Evolutionary conservation across 73 alveolate species (phyloP).

Genomic region (Tetrahymena thermophila): DNA sequence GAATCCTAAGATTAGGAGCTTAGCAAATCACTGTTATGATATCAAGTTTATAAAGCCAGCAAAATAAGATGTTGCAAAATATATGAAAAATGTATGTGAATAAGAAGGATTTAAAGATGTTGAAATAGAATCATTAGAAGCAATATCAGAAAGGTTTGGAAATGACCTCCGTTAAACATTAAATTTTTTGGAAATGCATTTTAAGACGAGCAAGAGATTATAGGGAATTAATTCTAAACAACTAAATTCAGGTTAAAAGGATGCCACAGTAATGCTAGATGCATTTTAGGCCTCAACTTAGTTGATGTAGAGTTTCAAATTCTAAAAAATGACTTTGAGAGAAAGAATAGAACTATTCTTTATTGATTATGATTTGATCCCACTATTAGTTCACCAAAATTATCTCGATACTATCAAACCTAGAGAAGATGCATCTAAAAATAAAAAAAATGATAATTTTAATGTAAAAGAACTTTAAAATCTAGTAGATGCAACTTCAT

Average conservation of each 20-base stretch:
- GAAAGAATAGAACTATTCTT: conserved; percentile 84
- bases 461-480: not conserved
- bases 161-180: conserved; percentile 85
- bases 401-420: conserved; percentile 53
- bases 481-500: not conserved
- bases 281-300: conserved; percentile 90
- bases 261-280: conserved; percentile 75
- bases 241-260: conserved; percentile 56
- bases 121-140: conserved; percentile 66
- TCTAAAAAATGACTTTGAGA: conserved; percentile 48
- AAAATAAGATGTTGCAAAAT: conserved; percentile 51
- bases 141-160: conserved; percentile 79
- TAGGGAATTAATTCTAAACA: conserved; percentile 26
- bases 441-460: not conserved
- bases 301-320: conserved; percentile 65
- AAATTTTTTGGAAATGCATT: conserved; percentile 84
- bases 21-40: conserved; percentile 91
- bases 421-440: not conserved
- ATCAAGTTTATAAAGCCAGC: conserved; percentile 89
- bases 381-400: conserved; percentile 88
- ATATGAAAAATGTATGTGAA: conserved; percentile 77
- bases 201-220: conserved; percentile 36
- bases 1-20: conserved; percentile 67
- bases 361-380: conserved; percentile 92
- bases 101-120: conserved; percentile 66